phyloP scores from a whole-genome alignment of 257 asterid genomes.

The Solanum habrochaites region DNA sequence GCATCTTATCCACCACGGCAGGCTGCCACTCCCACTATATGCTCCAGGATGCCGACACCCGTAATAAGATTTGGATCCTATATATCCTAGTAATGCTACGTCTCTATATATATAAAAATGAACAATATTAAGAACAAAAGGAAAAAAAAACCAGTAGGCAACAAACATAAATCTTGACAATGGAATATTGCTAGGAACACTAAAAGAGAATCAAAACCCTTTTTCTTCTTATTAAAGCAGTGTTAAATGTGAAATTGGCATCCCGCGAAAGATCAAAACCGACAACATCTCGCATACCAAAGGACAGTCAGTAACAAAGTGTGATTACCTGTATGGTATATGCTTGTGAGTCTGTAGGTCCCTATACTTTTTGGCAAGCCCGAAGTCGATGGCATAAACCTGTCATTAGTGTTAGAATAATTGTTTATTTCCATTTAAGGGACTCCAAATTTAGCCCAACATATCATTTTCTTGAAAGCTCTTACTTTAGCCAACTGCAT shows the following conservation, averaged over 20 bases:
- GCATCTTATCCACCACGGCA: not conserved
- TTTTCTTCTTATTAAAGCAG: not conserved
- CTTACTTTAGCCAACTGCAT: not conserved
- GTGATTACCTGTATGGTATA: conserved; percentile 26
- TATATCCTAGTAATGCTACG: not conserved
- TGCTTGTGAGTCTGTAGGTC: conserved; percentile 33
- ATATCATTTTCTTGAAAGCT: not conserved
- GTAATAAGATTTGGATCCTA: not conserved
- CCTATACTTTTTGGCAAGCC: conserved; percentile 32
- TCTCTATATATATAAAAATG: not conserved
- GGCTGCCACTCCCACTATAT: not conserved
- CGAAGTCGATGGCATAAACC: conserved; percentile 28
- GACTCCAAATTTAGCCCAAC: not conserved
- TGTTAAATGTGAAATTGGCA: not conserved
- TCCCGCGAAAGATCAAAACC: not conserved
- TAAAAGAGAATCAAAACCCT: not conserved
- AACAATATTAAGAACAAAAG: not conserved
- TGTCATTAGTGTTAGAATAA: conserved; percentile 4
- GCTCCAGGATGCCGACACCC: too few species aligned
- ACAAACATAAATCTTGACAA: not conserved
- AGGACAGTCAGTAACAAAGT: not conserved
- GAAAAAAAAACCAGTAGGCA: not conserved
- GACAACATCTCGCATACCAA: too few species aligned
- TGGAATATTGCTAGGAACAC: not conserved
- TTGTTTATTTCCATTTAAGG: not conserved